Evolutionary conservation across 768 basidiomycete species (phyloP).

Genomic region (Nidularia pulvinata): DNA sequence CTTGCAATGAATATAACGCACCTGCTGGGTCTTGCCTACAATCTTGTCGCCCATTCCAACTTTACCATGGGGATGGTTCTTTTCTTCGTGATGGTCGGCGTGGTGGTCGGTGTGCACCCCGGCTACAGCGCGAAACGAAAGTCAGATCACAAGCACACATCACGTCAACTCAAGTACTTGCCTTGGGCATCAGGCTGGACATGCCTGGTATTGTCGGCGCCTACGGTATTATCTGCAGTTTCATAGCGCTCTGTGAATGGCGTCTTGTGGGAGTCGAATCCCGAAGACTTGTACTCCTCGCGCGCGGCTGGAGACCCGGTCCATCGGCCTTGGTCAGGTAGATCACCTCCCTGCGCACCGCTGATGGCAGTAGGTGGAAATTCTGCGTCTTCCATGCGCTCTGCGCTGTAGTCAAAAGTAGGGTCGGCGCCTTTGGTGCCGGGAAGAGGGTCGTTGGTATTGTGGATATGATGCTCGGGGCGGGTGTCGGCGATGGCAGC

Average conservation of each 20-base stretch:
- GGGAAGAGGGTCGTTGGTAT: constrained; percentile 47
- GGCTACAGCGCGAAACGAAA: constrained; percentile 17
- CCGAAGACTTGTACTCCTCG: neutral
- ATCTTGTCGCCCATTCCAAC: constrained; percentile 50
- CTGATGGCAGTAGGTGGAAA: constrained; percentile 11
- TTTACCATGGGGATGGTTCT: constrained; percentile 34
- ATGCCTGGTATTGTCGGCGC: constrained; percentile 3
- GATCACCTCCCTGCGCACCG: constrained; percentile 2
- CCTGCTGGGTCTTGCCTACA: constrained; percentile 60
- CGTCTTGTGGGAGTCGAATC: neutral
- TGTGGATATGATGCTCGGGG: constrained; percentile 45
- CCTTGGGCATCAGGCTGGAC: constrained; percentile 1
- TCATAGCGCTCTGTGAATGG: neutral
- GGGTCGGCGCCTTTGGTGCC: constrained; percentile 25
- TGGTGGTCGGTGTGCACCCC: constrained; percentile 33
- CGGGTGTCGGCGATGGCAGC: constrained; percentile 5
- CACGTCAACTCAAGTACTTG: neutral
- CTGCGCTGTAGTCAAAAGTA: constrained; percentile 34
- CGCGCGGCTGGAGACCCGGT: neutral
- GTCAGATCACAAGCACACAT: neutral
- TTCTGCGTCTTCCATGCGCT: constrained; percentile 28
- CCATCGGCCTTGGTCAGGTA: neutral
- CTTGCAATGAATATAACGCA: constrained; percentile 10
- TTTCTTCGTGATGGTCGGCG: constrained; percentile 10
- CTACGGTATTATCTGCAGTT: neutral